Conservation (phyloP, 2,329 filamentous ascomycete genomes). For the Alternaria ethzedia region DNA sequence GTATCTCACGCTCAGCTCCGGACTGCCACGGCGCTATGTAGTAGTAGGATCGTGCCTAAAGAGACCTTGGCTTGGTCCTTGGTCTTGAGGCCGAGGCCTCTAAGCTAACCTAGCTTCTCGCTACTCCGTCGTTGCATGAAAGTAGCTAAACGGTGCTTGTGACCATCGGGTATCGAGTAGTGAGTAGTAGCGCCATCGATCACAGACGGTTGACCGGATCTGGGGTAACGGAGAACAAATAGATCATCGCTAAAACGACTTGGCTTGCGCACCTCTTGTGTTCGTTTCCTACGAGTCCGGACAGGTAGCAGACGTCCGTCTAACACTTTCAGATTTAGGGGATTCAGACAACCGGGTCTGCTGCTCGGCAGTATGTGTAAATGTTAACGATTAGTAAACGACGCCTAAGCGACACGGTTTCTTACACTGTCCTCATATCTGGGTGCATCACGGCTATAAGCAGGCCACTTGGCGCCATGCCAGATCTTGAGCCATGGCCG, state of each 20-base stretch:
- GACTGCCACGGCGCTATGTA: background rate
- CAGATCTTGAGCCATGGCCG: background rate
- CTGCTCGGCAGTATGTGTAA: background rate
- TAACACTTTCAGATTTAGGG: background rate
- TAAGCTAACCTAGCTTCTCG: background rate
- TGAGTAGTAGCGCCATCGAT: background rate
- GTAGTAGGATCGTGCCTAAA: background rate
- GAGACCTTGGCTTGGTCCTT: background rate
- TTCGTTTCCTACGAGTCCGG: background rate
- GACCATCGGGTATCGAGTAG: background rate
- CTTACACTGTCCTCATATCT: background rate
- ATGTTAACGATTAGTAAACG: background rate
- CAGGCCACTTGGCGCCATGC: background rate
- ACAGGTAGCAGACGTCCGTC: background rate
- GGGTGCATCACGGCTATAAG: slow-evolving; percentile 1
- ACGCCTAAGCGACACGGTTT: background rate
- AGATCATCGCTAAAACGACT: background rate
- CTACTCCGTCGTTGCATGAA: background rate
- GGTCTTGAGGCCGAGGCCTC: background rate
- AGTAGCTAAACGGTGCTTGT: background rate
- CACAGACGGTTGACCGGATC: background rate
- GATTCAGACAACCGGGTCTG: background rate
- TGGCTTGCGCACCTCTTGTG: background rate
- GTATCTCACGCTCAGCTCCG: background rate
- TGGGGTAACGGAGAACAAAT: background rate